A percentile compares a stretch with the other conserved stretches of the same genome.
Evolutionary conservation across 2,329 filamentous ascomycete genomes (phyloP).

Genomic region (Xylariaceae sp.): DNA sequence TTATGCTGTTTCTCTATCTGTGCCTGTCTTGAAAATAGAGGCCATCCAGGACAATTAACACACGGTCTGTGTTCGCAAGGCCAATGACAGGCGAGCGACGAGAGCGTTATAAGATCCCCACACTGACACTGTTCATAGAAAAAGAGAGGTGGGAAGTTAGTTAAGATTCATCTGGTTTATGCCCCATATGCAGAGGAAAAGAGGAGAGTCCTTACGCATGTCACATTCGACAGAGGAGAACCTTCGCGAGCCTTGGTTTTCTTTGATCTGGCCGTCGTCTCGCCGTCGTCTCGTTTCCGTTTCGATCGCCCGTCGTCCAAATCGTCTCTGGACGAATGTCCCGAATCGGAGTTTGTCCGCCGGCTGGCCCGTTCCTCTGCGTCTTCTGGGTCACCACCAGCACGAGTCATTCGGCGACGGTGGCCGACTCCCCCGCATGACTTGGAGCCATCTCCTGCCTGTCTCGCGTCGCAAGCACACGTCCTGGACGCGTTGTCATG

Average conservation of each 20-base stretch:
- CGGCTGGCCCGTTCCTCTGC: conserved; percentile 46
- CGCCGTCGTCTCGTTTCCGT: conserved; percentile 23
- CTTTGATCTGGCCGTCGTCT: conserved; percentile 13
- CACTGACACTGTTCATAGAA: conserved; percentile 9
- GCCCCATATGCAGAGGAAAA: background rate
- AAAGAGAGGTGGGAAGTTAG: conserved; percentile 3
- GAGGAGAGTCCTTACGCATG: conserved; percentile 12
- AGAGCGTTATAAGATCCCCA: conserved; percentile 10
- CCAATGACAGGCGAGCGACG: conserved; percentile 6
- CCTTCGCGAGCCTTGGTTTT: conserved; percentile 3
- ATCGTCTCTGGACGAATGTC: conserved; percentile 12
- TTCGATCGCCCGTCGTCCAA: conserved; percentile 22
- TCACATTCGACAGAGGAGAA: background rate
- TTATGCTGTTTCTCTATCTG: too few relatives aligned
- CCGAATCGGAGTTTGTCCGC: conserved; percentile 44
- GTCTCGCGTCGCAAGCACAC: conserved; percentile 60
- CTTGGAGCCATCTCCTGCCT: conserved; percentile 22
- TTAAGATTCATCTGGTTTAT: background rate
- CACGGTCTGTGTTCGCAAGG: conserved; percentile 22
- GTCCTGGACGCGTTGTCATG: conserved; percentile 65
- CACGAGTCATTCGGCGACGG: conserved; percentile 39
- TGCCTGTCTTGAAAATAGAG: background rate
- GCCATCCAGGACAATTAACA: conserved; percentile 12
- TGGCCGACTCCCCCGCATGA: conserved; percentile 56
- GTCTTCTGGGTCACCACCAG: conserved; percentile 58